Base-by-base conservation (phyloP, 805 yeast species). In the Sungouiella blattae region DNA sequence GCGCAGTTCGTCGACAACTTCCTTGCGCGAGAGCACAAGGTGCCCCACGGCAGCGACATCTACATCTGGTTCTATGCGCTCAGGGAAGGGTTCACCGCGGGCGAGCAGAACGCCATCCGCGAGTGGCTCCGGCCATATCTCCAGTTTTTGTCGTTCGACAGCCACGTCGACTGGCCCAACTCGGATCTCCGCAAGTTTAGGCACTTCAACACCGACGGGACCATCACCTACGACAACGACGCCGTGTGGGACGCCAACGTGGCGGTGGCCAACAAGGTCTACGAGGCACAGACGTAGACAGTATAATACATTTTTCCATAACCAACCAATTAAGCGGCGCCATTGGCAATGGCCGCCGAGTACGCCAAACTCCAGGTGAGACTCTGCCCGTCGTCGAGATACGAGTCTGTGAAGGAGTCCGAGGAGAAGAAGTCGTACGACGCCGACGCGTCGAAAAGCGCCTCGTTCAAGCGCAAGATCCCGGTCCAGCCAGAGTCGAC, bases 401-500 rank as follows among this genome's bases (percentile, higher is more conserved):
- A 72, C 11, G 50, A 47, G 30, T 59, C 46, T 17, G 39, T 64
- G 68, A 26, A 44, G 13, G 37, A 32, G 3, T 47, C 33, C 11
- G 47, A 46, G 15, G 69, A 48, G 55, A 86, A 87, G 60, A 76
- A 87, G 2, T 61, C 45, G 53, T 78, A 87, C 0, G 94, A 70
- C 1, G 41, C 32, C 16, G 37, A 33, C 0, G 78, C 69, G 41
- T 74, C 74, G 37, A 49, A 55, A 30, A 73, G 46, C 0, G 78
- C 78, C 28, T 61, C 60, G 46, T 73, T 70, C 31, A 69, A 49
- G 55, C 59, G 57, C 38, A 70, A 46, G 17, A 71, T 71, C 16
- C 91, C 87, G 26, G 69, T 68, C 93, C 91, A 83, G 8, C 77
- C 77, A 41, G 67, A 73, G n/a, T 71, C 63, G 6, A 79, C 60